A percentile compares a stretch with the other conserved stretches of the same genome.
Evolutionary conservation across 805 yeast species (phyloP).

Genomic region (Kluyveromyces nonfermentans): DNA sequence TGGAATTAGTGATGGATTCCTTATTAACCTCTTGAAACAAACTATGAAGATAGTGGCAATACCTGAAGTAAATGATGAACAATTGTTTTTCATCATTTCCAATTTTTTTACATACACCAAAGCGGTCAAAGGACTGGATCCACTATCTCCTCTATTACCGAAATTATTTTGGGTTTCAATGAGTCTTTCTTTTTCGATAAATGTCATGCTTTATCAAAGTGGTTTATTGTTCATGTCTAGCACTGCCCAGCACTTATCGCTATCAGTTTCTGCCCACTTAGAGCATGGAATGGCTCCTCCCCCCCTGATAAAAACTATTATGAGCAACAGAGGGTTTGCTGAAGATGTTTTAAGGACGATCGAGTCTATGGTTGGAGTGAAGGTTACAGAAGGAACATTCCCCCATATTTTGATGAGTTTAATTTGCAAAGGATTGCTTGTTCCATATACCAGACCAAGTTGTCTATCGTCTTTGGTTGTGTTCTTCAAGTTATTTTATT

Average conservation of each 20-base stretch:
- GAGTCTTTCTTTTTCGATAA: slow-evolving; percentile 26
- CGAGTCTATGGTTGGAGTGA: slow-evolving; percentile 35
- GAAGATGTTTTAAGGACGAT: slow-evolving; percentile 30
- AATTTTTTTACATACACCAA: slow-evolving; percentile 34
- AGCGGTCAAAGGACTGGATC: slow-evolving; percentile 31
- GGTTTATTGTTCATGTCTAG: slow-evolving; percentile 32
- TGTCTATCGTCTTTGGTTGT: slow-evolving; percentile 38
- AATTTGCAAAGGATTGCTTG: slow-evolving; percentile 47
- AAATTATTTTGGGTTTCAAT: slow-evolving; percentile 33
- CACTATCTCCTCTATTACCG: slow-evolving; percentile 22
- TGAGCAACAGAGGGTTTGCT: slow-evolving; percentile 33
- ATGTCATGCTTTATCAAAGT: slow-evolving; percentile 32
- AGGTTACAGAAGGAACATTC: slow-evolving; percentile 37
- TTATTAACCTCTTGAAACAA: slow-evolving; percentile 23
- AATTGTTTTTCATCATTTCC: slow-evolving; percentile 26
- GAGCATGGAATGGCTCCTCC: slow-evolving; percentile 18
- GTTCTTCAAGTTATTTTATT: slow-evolving; percentile 36
- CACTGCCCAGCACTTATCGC: slow-evolving; percentile 26
- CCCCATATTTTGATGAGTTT: slow-evolving; percentile 41
- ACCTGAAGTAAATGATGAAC: slow-evolving; percentile 27
- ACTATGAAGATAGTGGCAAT: slow-evolving; percentile 30
- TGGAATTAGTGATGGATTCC: slow-evolving; percentile 52
- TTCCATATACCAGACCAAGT: slow-evolving; percentile 45
- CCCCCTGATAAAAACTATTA: slow-evolving; percentile 23
- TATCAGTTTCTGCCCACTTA: slow-evolving; percentile 26